Percentiles rank a stretch among this genome's conserved stretches.
These are phyloP conservation scores for Aspergillus steynii DNA, from an alignment of 495 filamentous ascomycete species.

Conservation along the genomic window DNA sequence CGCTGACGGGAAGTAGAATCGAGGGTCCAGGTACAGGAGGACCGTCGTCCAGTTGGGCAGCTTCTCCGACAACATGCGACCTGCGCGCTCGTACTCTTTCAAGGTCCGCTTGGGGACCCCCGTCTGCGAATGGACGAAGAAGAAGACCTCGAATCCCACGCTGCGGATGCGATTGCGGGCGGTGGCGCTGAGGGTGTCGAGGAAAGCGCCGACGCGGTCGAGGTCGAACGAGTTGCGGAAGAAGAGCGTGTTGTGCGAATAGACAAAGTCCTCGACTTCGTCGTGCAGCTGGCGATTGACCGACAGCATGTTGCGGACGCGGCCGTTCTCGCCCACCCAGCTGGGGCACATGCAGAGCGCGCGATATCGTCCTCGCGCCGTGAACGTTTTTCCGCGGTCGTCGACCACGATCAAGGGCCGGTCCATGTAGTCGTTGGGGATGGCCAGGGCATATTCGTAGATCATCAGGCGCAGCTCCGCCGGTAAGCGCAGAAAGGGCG, in stretches of 20 bases:
- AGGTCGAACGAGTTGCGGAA: conserved; percentile 44
- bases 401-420: conserved; percentile 38
- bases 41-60: conserved; percentile 30
- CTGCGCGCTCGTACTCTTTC: conserved; percentile 34
- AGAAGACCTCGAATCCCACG: conserved; percentile 44
- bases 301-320: conserved; percentile 29
- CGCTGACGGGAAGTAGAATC: conserved; percentile 37
- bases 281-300: conserved; percentile 44
- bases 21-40: conserved; percentile 39
- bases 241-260: conserved; percentile 42
- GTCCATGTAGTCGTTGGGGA: conserved; percentile 38
- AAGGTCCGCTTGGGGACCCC: conserved; percentile 39
- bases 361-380: conserved; percentile 31
- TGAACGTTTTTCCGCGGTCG: conserved; percentile 36
- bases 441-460: conserved; percentile 40
- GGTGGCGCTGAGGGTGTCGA: conserved; percentile 37
- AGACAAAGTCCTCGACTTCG: conserved; percentile 43
- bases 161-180: conserved; percentile 36
- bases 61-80: conserved; percentile 23
- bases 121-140: conserved; percentile 41
- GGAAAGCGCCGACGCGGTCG: conserved; percentile 34
- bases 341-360: conserved; percentile 39
- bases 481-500: conserved; percentile 10
- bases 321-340: conserved; percentile 37
- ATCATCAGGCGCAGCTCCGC: conserved; percentile 35